phyloP scores from a whole-genome alignment of 352 stramenopile genomes.

The Aphanomyces invadans region DNA sequence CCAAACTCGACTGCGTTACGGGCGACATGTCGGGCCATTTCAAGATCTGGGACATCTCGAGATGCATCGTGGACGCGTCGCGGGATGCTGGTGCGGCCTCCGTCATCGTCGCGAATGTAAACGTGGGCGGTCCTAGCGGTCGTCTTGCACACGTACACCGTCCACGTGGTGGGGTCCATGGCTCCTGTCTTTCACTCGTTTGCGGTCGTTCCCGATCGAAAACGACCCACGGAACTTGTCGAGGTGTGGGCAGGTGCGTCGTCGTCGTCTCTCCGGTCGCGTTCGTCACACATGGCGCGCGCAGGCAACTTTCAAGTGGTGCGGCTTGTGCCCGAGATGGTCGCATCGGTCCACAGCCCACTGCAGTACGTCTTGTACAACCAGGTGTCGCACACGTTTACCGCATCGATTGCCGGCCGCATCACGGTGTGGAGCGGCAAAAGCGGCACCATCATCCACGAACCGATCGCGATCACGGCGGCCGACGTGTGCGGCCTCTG shows the following conservation, averaged over 20 bases:
- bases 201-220: constrained; percentile 12
- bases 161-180: not conserved
- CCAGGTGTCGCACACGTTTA: constrained; percentile 47
- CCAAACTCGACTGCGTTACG: constrained; percentile 37
- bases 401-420: constrained; percentile 43
- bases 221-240: not conserved
- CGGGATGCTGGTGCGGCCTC: constrained; percentile 3
- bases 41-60: constrained; percentile 68
- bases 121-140: not conserved
- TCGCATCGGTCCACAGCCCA: constrained; percentile 33
- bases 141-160: constrained; percentile 6
- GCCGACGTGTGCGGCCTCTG: constrained; percentile 49
- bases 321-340: constrained; percentile 41
- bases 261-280: too few relatives aligned
- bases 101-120: not conserved
- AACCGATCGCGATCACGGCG: constrained; percentile 39
- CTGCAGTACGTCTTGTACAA: constrained; percentile 49
- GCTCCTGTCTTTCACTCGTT: constrained; percentile 16
- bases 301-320: constrained; percentile 43
- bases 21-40: constrained; percentile 67
- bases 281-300: too few relatives aligned
- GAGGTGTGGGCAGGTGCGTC: constrained; percentile 17
- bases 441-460: constrained; percentile 48
- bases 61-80: constrained; percentile 31
- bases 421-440: constrained; percentile 67